Conservation (phyloP, 2,329 filamentous ascomycete species). For the Zelopaecilomyces penicillatus region DNA sequence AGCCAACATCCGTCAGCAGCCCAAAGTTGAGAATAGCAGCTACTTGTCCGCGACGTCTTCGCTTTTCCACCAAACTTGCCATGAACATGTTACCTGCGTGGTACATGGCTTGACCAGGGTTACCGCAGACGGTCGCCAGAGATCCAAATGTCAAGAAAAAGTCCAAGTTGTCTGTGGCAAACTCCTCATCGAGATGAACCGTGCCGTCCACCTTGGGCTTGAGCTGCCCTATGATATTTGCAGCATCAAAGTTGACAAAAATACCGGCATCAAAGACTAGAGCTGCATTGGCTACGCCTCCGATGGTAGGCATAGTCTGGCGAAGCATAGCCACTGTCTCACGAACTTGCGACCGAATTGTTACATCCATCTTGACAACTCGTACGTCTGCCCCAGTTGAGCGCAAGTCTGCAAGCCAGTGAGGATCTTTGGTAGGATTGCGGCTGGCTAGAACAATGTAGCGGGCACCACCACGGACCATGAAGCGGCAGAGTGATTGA, state of each 20-base stretch:
- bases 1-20: background rate
- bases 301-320: background rate
- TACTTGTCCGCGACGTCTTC: background rate
- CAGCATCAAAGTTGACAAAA: background rate
- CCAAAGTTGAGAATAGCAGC: background rate
- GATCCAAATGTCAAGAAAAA: background rate
- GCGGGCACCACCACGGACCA: background rate
- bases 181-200: background rate
- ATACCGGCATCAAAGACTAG: background rate
- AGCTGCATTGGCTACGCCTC: background rate
- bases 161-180: background rate
- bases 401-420: background rate
- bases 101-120: background rate
- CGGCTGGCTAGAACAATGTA: constrained; percentile 1
- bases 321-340: background rate
- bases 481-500: constrained; percentile 1
- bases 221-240: background rate
- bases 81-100: constrained; percentile 2
- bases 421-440: background rate
- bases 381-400: background rate
- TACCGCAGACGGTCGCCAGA: background rate
- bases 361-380: background rate
- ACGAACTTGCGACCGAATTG: background rate
- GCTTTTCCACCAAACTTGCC: background rate
- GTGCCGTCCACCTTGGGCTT: constrained; percentile 1